Percentiles rank a stretch among this genome's conserved stretches.
Conservation (phyloP, 2,329 filamentous ascomycete genomes). For the Fusarium virguliforme region DNA sequence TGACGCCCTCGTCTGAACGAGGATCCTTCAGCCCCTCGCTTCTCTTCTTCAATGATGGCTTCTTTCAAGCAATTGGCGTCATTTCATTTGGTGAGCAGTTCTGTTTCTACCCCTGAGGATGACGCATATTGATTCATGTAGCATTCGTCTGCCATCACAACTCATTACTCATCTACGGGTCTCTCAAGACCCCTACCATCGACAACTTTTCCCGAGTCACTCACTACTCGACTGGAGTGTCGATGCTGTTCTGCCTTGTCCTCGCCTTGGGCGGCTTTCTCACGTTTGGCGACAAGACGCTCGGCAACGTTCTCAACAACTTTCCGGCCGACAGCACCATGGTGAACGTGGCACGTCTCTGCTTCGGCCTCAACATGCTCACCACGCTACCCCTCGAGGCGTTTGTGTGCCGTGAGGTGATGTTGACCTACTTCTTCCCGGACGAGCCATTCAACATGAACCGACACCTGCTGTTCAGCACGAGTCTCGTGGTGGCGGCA, state of each 20-base stretch:
- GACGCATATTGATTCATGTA: constrained; percentile 33
- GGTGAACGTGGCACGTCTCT: constrained; percentile 94
- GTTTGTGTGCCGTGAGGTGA: constrained; percentile 97
- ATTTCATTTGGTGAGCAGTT: constrained; percentile 88
- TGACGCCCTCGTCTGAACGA: constrained; percentile 79
- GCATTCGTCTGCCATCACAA: constrained; percentile 90
- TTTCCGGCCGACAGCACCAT: constrained; percentile 91
- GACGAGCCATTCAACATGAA: constrained; percentile 84
- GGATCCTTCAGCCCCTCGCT: constrained; percentile 80
- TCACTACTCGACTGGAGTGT: constrained; percentile 92
- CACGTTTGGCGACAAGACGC: constrained; percentile 90
- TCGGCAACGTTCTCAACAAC: constrained; percentile 98
- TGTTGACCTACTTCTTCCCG: constrained; percentile 86
- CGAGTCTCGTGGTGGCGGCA: constrained; percentile 83
- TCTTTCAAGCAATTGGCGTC: constrained; percentile 97
- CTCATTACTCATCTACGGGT: constrained; percentile 96
- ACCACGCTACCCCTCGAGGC: constrained; percentile 96
- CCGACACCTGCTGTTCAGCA: constrained; percentile 90
- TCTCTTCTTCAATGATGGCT: constrained; percentile 85
- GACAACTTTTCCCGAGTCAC: constrained; percentile 95
- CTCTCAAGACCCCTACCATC: constrained; percentile 92
- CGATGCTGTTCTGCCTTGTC: constrained; percentile 89
- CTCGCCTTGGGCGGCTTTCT: constrained; percentile 94
- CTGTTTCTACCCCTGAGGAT: neutral
- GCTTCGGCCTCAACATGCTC: constrained; percentile 98